Evolutionary conservation across 768 basidiomycete genomes (phyloP), one percentile per base, ranked within the genome.

Genomic region (Xerocomus potaroensis): DNA sequence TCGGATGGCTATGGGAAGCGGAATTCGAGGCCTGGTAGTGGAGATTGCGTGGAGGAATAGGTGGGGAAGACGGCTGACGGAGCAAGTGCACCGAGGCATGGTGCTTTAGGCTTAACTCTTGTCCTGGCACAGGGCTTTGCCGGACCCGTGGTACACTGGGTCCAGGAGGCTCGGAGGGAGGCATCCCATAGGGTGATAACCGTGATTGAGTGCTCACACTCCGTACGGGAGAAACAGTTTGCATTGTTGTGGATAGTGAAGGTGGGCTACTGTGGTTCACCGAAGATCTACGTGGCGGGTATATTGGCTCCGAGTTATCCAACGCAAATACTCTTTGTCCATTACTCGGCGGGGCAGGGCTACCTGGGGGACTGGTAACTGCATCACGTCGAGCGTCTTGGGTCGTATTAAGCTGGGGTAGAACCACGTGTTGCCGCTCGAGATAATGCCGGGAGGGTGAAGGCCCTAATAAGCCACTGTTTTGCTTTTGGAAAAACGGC

Each of bases 141-240:
- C 18, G 10, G 29, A 14, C 32, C 9, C 56, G 46, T n/a, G 59
- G 50, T 14, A 55, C 36, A 15, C 43, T 41, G 8, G 63, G 62
- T 41, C 38, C 45, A 24, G 62, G 33, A 49, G 40, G 57, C 14
- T 57, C 62, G 38, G 42, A 61, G 47, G 36, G 60, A 53, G 48
- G 53, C 11, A 32, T 37, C 41, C 41, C 48, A 54, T 47, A 56
- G 61, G 35, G 65, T 30, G 50, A 62, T 47, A 51, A 58, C 36
- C 42, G 61, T 37, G 44, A 47, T 58, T 41, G 62, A 54, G 48
- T 66, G 37, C 70, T 69, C 8, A 66, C 56, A 56, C 67, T 71
- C 51, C 76, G 66, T 12, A 60, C 36, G 26, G 73, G 70, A n/a
- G 70, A 66, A 18, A 71, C 50, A 14, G 64, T 49, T 45, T 67